These are phyloP conservation scores for Chaetomium tenue DNA, from an alignment of 495 filamentous ascomycete species.

Conservation along the genomic window DNA sequence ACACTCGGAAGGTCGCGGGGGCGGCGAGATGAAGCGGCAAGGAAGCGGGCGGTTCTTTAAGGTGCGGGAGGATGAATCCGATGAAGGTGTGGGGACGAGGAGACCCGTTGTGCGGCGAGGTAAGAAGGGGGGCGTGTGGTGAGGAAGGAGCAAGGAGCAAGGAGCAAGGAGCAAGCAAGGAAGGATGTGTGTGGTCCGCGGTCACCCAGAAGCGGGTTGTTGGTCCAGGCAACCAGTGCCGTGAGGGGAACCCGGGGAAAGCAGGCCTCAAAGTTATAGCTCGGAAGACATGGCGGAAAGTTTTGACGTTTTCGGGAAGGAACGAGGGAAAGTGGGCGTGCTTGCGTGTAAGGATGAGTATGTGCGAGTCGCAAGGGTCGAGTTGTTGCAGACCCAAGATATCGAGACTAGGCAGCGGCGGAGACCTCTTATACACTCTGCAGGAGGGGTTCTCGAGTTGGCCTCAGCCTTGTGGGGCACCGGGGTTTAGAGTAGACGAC, in stretches of 20 bases:
- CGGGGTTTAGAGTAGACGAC: not conserved
- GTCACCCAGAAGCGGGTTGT: not conserved
- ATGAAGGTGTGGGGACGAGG: constrained; percentile 1
- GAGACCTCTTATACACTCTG: constrained; percentile 3
- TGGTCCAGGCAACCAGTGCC: constrained; percentile 22
- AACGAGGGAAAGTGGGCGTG: not conserved
- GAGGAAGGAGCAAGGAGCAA: not conserved
- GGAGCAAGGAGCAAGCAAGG: constrained; percentile 3
- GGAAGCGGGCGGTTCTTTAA: not conserved
- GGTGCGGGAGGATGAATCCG: constrained; percentile 10
- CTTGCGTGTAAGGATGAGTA: not conserved
- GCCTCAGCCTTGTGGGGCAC: constrained; percentile 20
- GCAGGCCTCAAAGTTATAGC: constrained; percentile 14
- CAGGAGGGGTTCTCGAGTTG: not conserved
- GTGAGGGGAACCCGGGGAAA: constrained; percentile 18
- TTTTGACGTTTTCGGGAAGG: not conserved
- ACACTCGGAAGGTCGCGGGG: not conserved
- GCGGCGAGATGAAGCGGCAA: not conserved
- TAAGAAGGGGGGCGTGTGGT: not conserved
- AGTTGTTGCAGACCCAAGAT: not conserved
- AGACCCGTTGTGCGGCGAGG: constrained; percentile 3
- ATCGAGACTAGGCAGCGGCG: constrained; percentile 16
- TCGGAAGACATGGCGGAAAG: constrained; percentile 3
- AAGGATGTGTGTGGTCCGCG: constrained; percentile 18
- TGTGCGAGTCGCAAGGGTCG: constrained; percentile 5